Evolutionary conservation across 495 filamentous ascomycete genomes (phyloP).

Genomic region (Lepidopterella palustris): DNA sequence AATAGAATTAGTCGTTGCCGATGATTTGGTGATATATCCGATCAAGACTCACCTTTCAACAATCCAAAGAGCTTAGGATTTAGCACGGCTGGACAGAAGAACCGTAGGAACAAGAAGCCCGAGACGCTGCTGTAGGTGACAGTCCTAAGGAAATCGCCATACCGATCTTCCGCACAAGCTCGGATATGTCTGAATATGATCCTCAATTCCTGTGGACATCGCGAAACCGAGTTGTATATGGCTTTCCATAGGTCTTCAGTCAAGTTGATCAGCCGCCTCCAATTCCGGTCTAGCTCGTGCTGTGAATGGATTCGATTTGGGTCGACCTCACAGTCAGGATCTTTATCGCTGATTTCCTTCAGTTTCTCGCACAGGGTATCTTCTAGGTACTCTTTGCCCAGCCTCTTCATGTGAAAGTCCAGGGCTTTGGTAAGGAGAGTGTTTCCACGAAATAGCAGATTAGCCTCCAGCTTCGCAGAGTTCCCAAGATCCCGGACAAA

Average conservation of each 20-base stretch:
- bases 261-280: constrained; percentile 67
- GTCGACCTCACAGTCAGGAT: constrained; percentile 93
- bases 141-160: constrained; percentile 90
- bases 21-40: neutral
- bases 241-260: constrained; percentile 80
- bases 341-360: constrained; percentile 75
- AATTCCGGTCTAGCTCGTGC: constrained; percentile 77
- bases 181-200: constrained; percentile 87
- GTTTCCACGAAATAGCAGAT: constrained; percentile 92
- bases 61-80: constrained; percentile 96
- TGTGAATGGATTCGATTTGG: constrained; percentile 63
- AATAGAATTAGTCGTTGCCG: neutral
- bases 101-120: constrained; percentile 91
- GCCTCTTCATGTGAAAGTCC: constrained; percentile 88
- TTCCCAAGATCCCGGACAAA: constrained; percentile 59
- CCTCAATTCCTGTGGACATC: constrained; percentile 78
- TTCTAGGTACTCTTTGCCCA: constrained; percentile 89
- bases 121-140: constrained; percentile 94
- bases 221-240: constrained; percentile 63
- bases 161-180: constrained; percentile 90
- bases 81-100: constrained; percentile 92
- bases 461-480: constrained; percentile 65
- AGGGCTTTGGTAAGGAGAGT: constrained; percentile 89
- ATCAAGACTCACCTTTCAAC: constrained; percentile 55
- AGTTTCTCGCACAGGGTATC: constrained; percentile 82